Evolutionary conservation across 2,329 filamentous ascomycete species (phyloP), one percentile per base, ranked within the genome.

Genomic region (Alternaria longipes): DNA sequence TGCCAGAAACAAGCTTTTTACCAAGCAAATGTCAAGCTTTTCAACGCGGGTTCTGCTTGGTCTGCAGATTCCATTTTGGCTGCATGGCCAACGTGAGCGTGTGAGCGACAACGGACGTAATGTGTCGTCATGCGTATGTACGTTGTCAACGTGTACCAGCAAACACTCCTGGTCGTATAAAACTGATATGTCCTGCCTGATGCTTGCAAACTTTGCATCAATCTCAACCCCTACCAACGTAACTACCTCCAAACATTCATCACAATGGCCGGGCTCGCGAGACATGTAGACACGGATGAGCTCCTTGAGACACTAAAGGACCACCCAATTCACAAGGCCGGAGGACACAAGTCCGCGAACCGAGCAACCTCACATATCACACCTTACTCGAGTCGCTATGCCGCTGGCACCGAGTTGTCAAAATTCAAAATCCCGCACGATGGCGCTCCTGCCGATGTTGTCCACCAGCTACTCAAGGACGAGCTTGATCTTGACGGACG

Each of bases 401-500:
- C 85, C 20, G 82, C 82, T 64, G 75, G 82, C 51, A 79, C 80
- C 49, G 84, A 87, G 60, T 83, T 89, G 14, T 85, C 87, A 8
- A 89, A 89, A 65, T 89, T 86, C 76, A 80, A 78, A 54, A 85
- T 90, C 18, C 86, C 87, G 0, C 73, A 83, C 3, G 78, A 87
- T 45, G 86, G 87, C 4, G 85, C 86, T 14, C 85, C 86, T 0
- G 84, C 86, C 9, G 87, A 90, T 65, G 84, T 86, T 0, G 89
- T 90, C 1, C 87, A 90, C 68, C 87, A 90, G 66, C 83, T 92
- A 75, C 72, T 82, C 61, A 81, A 81, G 59, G 80, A 81, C 52
- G 79, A 81, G 60, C 69, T 80, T 18, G 76, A 79, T 55, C 63
- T 79, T 14, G 77, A 79, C 56, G 77, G 75, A 28, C 83, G 84